Base-by-base conservation (phyloP, 1,284 basidiomycete genomes). In the Hymenochaete sp. region DNA sequence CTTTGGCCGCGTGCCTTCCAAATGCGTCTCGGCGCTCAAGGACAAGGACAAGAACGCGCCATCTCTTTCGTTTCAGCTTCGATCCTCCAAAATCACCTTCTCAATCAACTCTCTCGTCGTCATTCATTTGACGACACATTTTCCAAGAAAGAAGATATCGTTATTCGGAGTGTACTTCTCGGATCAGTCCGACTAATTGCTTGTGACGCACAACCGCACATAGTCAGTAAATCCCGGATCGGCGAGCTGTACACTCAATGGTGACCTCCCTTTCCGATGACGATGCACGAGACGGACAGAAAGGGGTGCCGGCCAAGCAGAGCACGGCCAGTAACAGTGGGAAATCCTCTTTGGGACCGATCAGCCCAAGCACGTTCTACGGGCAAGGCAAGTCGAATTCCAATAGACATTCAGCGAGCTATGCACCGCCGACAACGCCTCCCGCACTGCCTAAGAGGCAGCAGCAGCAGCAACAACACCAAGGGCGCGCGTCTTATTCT, bases 401-500 rank as follows among this genome's bases (percentile, higher is more conserved):
- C 19, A 36, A 45, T 16, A 45, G 35, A 21, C 26, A 37, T 9
- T 18, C 35, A 4, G 18, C 4, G 14, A 3, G 18, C 38, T 35
- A 40, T 36, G 24, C 35, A 22, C 45, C 25, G 7, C 18, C 42
- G 16, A 41, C 18, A 19, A 39, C 29, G 18, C 39, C 52, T 16
- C 44, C 51, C n/a, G 49, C 53, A 29, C 50, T 53, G 11, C 52
- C 52, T 9, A 48, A 45, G 25, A 49, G 52, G 18, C 47, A 54
- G 8, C 18, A 50, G 5, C 28, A 18, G n/a, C 10, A 21, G 3
- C 26, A 22, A 14, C n/a, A 11, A 18, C n/a, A n/a, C n/a, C n/a
- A n/a, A n/a, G n/a, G n/a, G n/a, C n/a, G n/a, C n/a, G n/a, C n/a
- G n/a, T n/a, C n/a, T n/a, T n/a, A n/a, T n/a, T n/a, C n/a, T n/a